A percentile compares a stretch with the other conserved stretches of the same genome.
phyloP scores from a whole-genome alignment of 257 asterid species.

The Avicennia marina region DNA sequence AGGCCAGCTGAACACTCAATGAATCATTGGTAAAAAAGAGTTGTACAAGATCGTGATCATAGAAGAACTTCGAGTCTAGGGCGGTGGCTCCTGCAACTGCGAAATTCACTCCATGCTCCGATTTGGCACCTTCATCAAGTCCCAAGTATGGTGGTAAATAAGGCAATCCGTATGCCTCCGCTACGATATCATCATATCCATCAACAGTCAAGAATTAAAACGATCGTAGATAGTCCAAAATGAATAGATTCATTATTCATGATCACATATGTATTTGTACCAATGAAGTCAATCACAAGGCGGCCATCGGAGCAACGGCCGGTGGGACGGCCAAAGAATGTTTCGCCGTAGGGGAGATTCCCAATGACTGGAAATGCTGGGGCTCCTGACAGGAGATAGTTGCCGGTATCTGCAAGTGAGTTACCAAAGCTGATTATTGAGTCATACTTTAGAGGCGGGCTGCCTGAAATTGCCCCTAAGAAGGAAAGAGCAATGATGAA shows the following conservation, averaged over 20 bases:
- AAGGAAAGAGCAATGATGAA: constrained; percentile 4
- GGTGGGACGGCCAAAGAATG: constrained; percentile 32
- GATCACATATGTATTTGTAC: not conserved
- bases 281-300: constrained; percentile 25
- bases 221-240: no score
- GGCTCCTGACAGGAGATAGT: constrained; percentile 37
- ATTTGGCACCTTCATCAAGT: constrained; percentile 23
- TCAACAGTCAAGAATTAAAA: not conserved
- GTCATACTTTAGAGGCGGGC: constrained; percentile 19
- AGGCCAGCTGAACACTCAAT: constrained; percentile 35
- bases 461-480: constrained; percentile 4
- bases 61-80: constrained; percentile 39
- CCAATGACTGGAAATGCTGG: constrained; percentile 32
- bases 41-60: constrained; percentile 27
- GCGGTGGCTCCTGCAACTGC: constrained; percentile 67
- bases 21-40: constrained; percentile 47
- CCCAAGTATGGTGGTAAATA: constrained; percentile 40
- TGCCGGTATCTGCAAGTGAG: constrained; percentile 47
- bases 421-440: constrained; percentile 46
- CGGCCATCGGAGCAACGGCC: constrained; percentile 31
- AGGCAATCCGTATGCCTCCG: constrained; percentile 54
- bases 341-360: constrained; percentile 33
- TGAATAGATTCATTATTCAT: no score
- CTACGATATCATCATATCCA: constrained; percentile 15
- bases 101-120: constrained; percentile 42